These are phyloP conservation scores for Entomortierella parvispora DNA, from an alignment of 192 early-diverging fungal genomes.

Conservation along the genomic window DNA sequence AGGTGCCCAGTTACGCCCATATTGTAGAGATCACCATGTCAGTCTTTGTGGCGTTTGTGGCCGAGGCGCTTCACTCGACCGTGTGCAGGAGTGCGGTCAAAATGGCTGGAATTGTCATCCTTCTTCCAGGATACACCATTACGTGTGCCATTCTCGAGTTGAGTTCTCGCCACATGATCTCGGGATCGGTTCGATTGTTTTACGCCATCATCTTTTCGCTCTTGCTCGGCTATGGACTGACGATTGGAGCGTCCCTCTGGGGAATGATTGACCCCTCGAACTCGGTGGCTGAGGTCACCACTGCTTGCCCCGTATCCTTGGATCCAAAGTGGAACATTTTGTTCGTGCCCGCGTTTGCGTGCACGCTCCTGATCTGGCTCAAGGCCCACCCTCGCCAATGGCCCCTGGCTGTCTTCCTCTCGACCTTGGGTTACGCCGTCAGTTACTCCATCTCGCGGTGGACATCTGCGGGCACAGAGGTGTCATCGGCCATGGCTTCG, in stretches of 20 bases:
- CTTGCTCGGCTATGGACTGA: conserved; percentile 80
- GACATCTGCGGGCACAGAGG: conserved; percentile 63
- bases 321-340: conserved; percentile 56
- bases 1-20: conserved; percentile 61
- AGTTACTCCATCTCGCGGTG: conserved; percentile 67
- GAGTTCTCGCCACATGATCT: conserved; percentile 89
- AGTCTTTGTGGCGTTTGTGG: conserved; percentile 58
- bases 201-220: conserved; percentile 84
- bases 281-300: conserved; percentile 4
- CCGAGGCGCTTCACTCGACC: conserved; percentile 62
- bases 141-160: conserved; percentile 89
- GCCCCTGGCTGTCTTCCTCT: conserved; percentile 76
- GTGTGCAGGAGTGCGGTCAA: conserved; percentile 70
- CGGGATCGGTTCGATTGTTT: conserved; percentile 88
- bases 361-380: conserved; percentile 57
- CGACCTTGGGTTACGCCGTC: conserved; percentile 73
- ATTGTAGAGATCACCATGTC: conserved; percentile 64
- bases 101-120: conserved; percentile 65
- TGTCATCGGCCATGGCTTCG: conserved; percentile 74
- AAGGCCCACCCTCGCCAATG: conserved; percentile 70
- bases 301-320: conserved; percentile 19
- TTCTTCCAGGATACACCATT: conserved; percentile 83
- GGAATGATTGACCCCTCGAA: conserved; percentile 56
- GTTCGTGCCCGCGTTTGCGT: conserved; percentile 62
- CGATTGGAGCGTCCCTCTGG: conserved; percentile 69